Evolutionary conservation across 495 filamentous ascomycete genomes (phyloP), one percentile per base, ranked within the genome.

Genomic region (Neurospora intermedia): DNA sequence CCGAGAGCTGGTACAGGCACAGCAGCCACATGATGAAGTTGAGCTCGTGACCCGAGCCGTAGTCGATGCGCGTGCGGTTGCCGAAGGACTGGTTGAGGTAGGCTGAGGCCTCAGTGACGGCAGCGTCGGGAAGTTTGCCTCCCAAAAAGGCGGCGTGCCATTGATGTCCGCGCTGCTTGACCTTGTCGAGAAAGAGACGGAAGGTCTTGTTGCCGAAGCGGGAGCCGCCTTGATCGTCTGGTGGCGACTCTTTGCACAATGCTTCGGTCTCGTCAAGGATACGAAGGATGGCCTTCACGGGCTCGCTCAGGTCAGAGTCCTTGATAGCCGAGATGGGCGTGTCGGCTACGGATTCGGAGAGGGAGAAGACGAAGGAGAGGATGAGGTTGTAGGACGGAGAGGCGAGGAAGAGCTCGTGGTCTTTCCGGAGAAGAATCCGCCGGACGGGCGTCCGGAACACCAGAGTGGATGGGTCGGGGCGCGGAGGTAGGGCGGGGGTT

Each of bases 1-100:
- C 80, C 9, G 83, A 82, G n/a, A 97, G 87, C 76, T 94, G 93
- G 76, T 93, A 91, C 9, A 99, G 90, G 78, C 91, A 97, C 18
- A 99, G 87, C 43, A 98, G 85, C 93, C 94, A 98, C 80, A 97
- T 90, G 79, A 95, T 86, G 81, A 98, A 97, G 81, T 99, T 97
- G 69, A 99, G 87, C 82, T 99, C 96, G 80, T 99, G 96, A 9
- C 96, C 96, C 0, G 93, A 96, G 75, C 96, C 96, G 82, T 99
- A 99, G 83, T 99, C 96, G 75, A 99, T 93, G n/a, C 96, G 88
- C 40, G 89, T 87, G 69, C 90, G 86, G 79, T 96, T 97, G 69
- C 96, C 96, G 69, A 97, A 92, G 1, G 91, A 91, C 77, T 97
- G 88, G 73, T 88, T 82, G 69, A 99, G 85, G 78, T 99, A 99